Conservation (phyloP, 495 filamentous ascomycete species). For the Penicillium coprophilum region DNA sequence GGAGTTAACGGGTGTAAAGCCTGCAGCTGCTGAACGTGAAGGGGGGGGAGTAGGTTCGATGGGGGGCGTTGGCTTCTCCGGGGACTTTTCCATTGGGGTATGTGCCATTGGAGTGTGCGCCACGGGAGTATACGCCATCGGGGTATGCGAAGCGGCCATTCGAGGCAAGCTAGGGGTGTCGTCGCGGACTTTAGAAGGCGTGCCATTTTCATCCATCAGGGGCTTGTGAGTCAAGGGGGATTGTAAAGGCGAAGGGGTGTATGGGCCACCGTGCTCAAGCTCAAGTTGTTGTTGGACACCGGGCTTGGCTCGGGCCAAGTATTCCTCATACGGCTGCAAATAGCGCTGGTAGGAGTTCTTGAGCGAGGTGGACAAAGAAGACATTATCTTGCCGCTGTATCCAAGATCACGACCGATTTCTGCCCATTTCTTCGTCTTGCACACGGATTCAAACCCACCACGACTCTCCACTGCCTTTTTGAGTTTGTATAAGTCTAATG, state of each 20-base stretch:
- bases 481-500: conserved; percentile 89
- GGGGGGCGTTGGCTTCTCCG: conserved; percentile 38
- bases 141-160: conserved; percentile 63
- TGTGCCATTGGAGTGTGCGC: conserved; percentile 38
- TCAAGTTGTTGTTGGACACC: conserved; percentile 96
- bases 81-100: conserved; percentile 56
- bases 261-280: conserved; percentile 86
- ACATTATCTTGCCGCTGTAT: conserved; percentile 99
- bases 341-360: conserved; percentile 98
- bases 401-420: conserved; percentile 96
- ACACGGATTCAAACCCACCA: conserved; percentile 93
- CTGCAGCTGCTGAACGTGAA: conserved; percentile 48
- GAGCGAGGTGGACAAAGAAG: conserved; percentile 95
- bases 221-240: conserved; percentile 75
- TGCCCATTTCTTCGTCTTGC: conserved; percentile 98
- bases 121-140: conserved; percentile 42
- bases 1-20: conserved; percentile 81
- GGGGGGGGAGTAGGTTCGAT: conserved; percentile 56
- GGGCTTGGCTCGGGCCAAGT: conserved; percentile 86
- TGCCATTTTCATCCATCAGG: conserved; percentile 56
- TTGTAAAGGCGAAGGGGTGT: conserved; percentile 85
- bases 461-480: conserved; percentile 95
- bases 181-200: conserved; percentile 62
- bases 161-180: conserved; percentile 72
- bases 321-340: conserved; percentile 96